A percentile compares a stretch with the other conserved stretches of the same genome.
These are phyloP conservation scores for Scleroderma citrinum DNA, from an alignment of 768 basidiomycete genomes.

Conservation along the genomic window DNA sequence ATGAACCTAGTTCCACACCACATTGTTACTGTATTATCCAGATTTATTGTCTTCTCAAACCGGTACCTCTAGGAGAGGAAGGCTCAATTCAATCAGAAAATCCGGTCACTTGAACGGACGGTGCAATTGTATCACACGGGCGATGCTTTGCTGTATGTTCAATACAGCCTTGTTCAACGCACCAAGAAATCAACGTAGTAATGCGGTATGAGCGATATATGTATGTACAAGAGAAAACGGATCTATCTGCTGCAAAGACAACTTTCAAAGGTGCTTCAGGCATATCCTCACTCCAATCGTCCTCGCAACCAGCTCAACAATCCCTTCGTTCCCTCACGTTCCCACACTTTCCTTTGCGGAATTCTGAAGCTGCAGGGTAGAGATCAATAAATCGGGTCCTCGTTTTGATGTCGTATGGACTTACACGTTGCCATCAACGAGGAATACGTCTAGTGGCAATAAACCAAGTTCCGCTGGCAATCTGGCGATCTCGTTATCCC, in stretches of 20 bases:
- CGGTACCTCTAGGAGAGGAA: too few relatives aligned
- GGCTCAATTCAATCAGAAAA: too few relatives aligned
- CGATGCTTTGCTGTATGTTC: too few relatives aligned
- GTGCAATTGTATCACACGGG: too few relatives aligned
- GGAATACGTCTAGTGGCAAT: constrained; percentile 70
- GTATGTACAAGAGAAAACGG: too few relatives aligned
- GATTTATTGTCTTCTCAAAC: background rate
- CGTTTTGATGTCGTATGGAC: constrained; percentile 23
- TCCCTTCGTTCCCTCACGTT: constrained; percentile 81
- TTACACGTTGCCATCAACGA: constrained; percentile 82
- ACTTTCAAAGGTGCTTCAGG: background rate
- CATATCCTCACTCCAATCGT: constrained; percentile 48
- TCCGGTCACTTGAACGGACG: too few relatives aligned
- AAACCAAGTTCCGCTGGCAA: constrained; percentile 67
- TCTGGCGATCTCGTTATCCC: constrained; percentile 75
- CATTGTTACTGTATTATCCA: background rate
- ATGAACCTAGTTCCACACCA: background rate
- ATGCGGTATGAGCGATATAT: too few relatives aligned
- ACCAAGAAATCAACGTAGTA: too few relatives aligned
- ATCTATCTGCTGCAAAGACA: background rate
- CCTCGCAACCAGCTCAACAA: constrained; percentile 73
- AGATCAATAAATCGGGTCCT: background rate
- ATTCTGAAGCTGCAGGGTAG: constrained; percentile 59
- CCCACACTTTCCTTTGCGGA: constrained; percentile 78
- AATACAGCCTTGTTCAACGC: too few relatives aligned